Percentiles rank a stretch among this genome's conserved stretches.
These are phyloP conservation scores for Pythium apleroticum DNA, from an alignment of 352 stramenopile genomes.

Conservation along the genomic window DNA sequence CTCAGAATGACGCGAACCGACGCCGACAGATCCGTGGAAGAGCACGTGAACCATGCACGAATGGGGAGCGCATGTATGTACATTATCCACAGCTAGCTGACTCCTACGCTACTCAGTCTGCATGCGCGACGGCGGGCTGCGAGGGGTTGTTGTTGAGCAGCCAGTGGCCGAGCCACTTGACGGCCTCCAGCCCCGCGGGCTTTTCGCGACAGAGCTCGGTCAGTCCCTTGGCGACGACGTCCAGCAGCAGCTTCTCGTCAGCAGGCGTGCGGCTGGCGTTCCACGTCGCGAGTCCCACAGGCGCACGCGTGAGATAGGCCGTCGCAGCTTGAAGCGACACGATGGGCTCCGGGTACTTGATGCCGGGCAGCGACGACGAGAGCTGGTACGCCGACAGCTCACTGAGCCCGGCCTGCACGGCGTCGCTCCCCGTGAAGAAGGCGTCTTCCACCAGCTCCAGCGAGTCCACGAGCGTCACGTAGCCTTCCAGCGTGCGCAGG, in stretches of 20 bases:
- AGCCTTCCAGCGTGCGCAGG: slow-evolving; percentile 59
- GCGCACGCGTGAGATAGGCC: slow-evolving; percentile 57
- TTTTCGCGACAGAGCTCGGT: slow-evolving; percentile 84
- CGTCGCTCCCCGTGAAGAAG: slow-evolving; percentile 58
- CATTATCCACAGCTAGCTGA: background rate
- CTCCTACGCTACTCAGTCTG: slow-evolving; percentile 34
- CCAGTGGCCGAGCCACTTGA: slow-evolving; percentile 82
- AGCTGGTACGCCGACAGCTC: slow-evolving; percentile 59
- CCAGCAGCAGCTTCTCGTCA: slow-evolving; percentile 47
- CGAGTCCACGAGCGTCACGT: slow-evolving; percentile 58
- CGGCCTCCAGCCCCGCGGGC: slow-evolving; percentile 66
- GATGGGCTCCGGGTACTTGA: slow-evolving; percentile 54
- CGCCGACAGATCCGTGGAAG: background rate
- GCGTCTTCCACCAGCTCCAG: slow-evolving; percentile 67
- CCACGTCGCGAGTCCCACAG: slow-evolving; percentile 51
- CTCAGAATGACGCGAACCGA: background rate
- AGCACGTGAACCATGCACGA: background rate
- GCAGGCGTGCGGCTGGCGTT: slow-evolving; percentile 36
- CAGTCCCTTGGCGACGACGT: slow-evolving; percentile 74
- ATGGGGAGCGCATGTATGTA: background rate
- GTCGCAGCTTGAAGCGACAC: slow-evolving; percentile 57
- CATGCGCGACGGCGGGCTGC: slow-evolving; percentile 55
- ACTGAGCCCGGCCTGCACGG: slow-evolving; percentile 29
- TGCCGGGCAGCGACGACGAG: slow-evolving; percentile 56
- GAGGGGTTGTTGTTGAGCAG: slow-evolving; percentile 87